Base-by-base conservation (phyloP, 306 rosid genomes). In the Cucumis hystrix region DNA sequence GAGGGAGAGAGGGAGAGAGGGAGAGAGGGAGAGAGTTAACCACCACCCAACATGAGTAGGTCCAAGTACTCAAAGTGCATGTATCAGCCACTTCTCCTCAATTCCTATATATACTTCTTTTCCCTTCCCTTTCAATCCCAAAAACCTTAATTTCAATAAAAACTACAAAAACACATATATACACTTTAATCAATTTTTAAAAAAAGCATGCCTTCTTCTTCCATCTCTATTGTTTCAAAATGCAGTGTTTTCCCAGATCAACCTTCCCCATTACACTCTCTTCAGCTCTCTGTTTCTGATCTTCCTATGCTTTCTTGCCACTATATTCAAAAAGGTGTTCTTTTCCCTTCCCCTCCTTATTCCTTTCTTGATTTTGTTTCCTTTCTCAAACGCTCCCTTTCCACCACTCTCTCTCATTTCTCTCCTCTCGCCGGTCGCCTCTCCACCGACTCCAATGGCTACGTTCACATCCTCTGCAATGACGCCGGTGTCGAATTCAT, bases 271-370 rank as follows among this genome's bases (percentile, higher is more conserved):
- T 8, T 21, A 39, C 5, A 54, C 4, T 66, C 81, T 13, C 81
- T 78, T 49, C 68, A 78, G 28, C 81, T 78, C 76, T 78, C 81
- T 40, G 81, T 78, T 45, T 78, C 81, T n/a, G 81, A 78, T 62
- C 63, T 78, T 35, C 81, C 81, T 1, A 78, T 78, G 81, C 76
- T 78, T 8, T 78, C 81, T 30, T 78, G 81, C 37, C 81, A 78
- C 55, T 78, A 78, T 10, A 78, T 78, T 35, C 81, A 78, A 25
- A 78, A 78, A 40, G 81, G 81, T 20, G 75, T 78, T 55, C 70
- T 78, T 21, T 47, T 78, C 2, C 6, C 81, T 9, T 4, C 52
- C 13, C 81, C 81, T 7, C 81, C 81, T 8, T 78, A 65, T 66
- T 37, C 81, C 10, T 2, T 67, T 6, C 2, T 6, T 21, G 45